These are phyloP conservation scores for Dothideomycetes sp. DNA, from an alignment of 2,329 filamentous ascomycete genomes.

Conservation along the genomic window DNA sequence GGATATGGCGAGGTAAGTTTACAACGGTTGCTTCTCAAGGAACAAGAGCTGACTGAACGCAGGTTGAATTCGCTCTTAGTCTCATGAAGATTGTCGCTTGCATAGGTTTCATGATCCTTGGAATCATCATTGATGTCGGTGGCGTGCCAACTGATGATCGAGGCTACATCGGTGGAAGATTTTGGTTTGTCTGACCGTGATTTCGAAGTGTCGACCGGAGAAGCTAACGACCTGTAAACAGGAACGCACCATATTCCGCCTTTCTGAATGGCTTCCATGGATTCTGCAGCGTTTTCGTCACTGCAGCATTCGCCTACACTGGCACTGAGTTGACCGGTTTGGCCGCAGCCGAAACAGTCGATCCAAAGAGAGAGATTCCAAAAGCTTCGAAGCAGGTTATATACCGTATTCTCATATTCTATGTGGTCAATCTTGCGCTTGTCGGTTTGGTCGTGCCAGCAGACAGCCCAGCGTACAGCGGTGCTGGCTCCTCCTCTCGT, in stretches of 20 bases:
- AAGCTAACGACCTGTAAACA: neutral
- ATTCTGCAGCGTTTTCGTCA: constrained; percentile 55
- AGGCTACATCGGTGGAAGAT: constrained; percentile 52
- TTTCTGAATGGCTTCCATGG: constrained; percentile 53
- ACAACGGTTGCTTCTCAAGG: neutral
- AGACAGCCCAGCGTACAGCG: constrained; percentile 22
- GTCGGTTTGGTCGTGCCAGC: constrained; percentile 18
- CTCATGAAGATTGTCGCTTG: constrained; percentile 35
- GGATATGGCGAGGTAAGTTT: constrained; percentile 33
- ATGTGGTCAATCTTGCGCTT: constrained; percentile 18
- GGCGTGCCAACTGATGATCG: constrained; percentile 45
- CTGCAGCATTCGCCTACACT: constrained; percentile 53
- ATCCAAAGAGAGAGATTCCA: constrained; percentile 34
- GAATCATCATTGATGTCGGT: constrained; percentile 50
- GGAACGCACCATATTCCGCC: constrained; percentile 19
- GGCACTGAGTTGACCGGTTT: constrained; percentile 49
- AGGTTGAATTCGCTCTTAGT: constrained; percentile 27
- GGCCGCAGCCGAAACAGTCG: constrained; percentile 40
- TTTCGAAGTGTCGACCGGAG: neutral
- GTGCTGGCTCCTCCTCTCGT: constrained; percentile 25
- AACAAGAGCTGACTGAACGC: neutral
- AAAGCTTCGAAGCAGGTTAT: constrained; percentile 18
- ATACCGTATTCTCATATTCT: constrained; percentile 19
- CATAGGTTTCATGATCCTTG: constrained; percentile 56
- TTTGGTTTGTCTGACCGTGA: constrained; percentile 45